Base-by-base conservation (phyloP, 1,139 yeast genomes). In the Blastobotrys petasosporus region DNA sequence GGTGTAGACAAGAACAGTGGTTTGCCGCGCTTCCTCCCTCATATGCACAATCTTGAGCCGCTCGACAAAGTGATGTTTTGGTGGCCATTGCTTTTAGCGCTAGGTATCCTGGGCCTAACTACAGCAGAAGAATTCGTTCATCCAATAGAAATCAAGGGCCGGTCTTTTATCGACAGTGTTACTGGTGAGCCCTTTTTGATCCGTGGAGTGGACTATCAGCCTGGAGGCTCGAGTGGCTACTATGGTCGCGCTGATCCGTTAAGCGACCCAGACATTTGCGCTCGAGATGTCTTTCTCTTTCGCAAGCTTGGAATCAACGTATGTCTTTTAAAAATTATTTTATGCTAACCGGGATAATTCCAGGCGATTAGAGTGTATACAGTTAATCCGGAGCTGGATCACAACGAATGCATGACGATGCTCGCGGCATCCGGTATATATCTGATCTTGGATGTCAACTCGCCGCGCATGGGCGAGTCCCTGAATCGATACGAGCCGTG, bases 381-480 rank as follows among this genome's bases (percentile, higher is more conserved):
- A 0, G 76, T 92, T 36, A 85, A 87, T 56, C 85, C 97, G 2
- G 79, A 80, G 49, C 69, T 87, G 49, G 75, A 88, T 62, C 98
- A 92, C 64, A 94, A 90, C 57, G 76, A 74, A 47, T 92, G 98
- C 62, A 92, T 92, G 97, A 77, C 94, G 0, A 67, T 90, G 68
- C 72, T 92, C 48, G 97, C 96, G 3, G 73, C 82, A 6, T 95
- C 97, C 0, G 97, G 97, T 0, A 90, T 92, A 32, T 92, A 92
- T 62, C 74, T 92, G 46, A 82, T 92, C 31, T 70, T 92, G 34
- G 98, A 92, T 64, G 95, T 92, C 33, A 90, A 88, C 63, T 84
- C 96, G 0, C 97, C 97, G 0, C 64, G 82, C 44, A 77, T 74
- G 13, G 76, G 79, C 44, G 92, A 85, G 58, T 90, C 87, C 57